Evolutionary conservation across 2,329 filamentous ascomycete genomes (phyloP).

Genomic region (Botrytis paeoniae): DNA sequence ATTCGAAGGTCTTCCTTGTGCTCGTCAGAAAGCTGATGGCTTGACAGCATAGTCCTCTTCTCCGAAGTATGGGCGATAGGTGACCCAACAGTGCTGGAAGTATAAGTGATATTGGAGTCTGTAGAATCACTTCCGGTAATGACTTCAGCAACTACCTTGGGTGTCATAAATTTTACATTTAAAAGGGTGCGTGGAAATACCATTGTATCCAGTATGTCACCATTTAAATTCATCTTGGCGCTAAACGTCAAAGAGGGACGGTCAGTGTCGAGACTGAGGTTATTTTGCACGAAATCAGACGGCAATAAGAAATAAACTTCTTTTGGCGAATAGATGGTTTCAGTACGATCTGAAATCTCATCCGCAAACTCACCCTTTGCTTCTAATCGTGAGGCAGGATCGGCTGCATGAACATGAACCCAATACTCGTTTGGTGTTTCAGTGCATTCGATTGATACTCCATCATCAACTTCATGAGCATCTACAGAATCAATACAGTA

Average conservation of each 20-base stretch:
- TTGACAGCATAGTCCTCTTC: constrained; percentile 44
- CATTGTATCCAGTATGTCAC: constrained; percentile 52
- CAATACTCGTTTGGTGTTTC: constrained; percentile 56
- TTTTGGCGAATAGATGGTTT: constrained; percentile 60
- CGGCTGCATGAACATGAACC: constrained; percentile 76
- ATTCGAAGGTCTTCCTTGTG: constrained; percentile 48
- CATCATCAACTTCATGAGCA: constrained; percentile 75
- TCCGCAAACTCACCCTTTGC: constrained; percentile 56
- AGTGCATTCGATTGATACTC: constrained; percentile 65
- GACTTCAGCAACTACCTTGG: constrained; percentile 46
- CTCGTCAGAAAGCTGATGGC: constrained; percentile 42
- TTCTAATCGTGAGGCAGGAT: constrained; percentile 68
- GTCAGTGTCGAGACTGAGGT: constrained; percentile 53
- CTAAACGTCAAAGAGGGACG: constrained; percentile 61
- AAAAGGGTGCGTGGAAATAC: constrained; percentile 53
- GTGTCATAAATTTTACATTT: constrained; percentile 57
- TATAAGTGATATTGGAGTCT: constrained; percentile 22
- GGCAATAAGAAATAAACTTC: constrained; percentile 59
- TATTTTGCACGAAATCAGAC: constrained; percentile 45
- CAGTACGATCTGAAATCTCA: constrained; percentile 58
- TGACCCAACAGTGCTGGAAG: constrained; percentile 3
- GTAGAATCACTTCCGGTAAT: constrained; percentile 22
- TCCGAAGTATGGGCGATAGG: constrained; percentile 26
- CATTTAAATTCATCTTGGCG: constrained; percentile 51
- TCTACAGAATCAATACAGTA: constrained; percentile 70